Evolutionary conservation across 768 basidiomycete genomes (phyloP), one percentile per base, ranked within the genome.

Genomic region (Trametes cingulata): DNA sequence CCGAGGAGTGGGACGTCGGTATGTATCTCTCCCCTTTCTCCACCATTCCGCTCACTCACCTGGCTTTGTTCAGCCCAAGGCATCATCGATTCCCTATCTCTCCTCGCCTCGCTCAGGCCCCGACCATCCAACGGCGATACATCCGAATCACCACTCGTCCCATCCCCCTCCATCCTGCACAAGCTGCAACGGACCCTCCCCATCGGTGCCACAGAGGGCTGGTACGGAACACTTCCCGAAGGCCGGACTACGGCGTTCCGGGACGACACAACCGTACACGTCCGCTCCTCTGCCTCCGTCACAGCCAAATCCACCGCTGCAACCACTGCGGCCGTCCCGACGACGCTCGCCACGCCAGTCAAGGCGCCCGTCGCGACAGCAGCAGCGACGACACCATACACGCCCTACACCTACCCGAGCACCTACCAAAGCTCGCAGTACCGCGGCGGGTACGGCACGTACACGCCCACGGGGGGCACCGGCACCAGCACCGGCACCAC

Each of bases 1-100:
- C 88, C 12, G 91, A 92, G 71, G 91, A 94, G 71, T 91, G 88
- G 88, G 86, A 90, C 64, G 83, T 82, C 61, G 92, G 91, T 92
- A 68, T 64, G 86, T 72, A 25, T 33, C 45, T 66, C 54, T 59
- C n/a, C 35, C 62, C 5, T 53, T 54, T 27, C 35, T 37, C 57
- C 46, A 22, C 14, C 25, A 13, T 35, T 10, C 17, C 41, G 17
- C 20, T 46, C 48, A 36, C 13, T 33, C 29, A 33, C 35, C 27
- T 39, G n/a, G 19, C 6, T 29, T 17, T 24, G 10, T 14, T 39
- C 69, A 93, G 92, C 91, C 20, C 85, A 88, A 71, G 79, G 83
- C 55, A 91, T 93, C 57, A 67, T 87, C 55, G 80, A 88, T 56
- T 91, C 91, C 12, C 77, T 94, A 54, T 77, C 80, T 3, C 63